A percentile compares a stretch with the other conserved stretches of the same genome.
These are phyloP conservation scores for Penicillium flavigenum DNA, from an alignment of 495 filamentous ascomycete genomes.

Conservation along the genomic window DNA sequence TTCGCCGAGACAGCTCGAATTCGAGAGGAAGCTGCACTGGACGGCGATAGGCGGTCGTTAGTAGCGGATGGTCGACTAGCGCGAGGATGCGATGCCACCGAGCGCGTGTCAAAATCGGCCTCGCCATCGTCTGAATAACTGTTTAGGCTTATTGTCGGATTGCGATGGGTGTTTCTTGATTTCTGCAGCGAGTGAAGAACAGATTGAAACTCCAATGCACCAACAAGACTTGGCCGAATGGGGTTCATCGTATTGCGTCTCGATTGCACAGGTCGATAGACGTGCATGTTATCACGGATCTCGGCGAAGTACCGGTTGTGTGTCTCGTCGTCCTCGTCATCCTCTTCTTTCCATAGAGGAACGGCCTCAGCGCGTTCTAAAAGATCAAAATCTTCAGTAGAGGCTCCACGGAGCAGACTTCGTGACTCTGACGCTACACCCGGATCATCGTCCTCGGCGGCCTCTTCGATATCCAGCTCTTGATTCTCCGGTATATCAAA, in stretches of 20 bases:
- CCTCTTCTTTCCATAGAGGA: conserved; percentile 48
- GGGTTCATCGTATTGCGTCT: conserved; percentile 75
- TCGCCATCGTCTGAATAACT: conserved; percentile 71
- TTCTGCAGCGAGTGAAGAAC: conserved; percentile 80
- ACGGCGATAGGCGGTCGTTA: conserved; percentile 33
- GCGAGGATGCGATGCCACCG: conserved; percentile 47
- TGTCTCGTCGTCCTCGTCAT: conserved; percentile 67
- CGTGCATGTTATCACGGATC: conserved; percentile 89
- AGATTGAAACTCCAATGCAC: conserved; percentile 89
- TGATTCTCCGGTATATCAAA: conserved; percentile 69
- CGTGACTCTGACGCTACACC: conserved; percentile 53
- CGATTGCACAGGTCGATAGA: conserved; percentile 63
- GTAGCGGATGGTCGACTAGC: conserved; percentile 26
- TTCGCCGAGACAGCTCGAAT: conserved; percentile 67
- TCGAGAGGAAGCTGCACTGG: conserved; percentile 35
- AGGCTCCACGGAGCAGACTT: conserved; percentile 49
- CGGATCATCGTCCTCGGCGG: conserved; percentile 71
- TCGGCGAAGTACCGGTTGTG: conserved; percentile 73
- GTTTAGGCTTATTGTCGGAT: conserved; percentile 64
- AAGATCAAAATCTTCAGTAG: conserved; percentile 65
- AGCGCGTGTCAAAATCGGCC: conserved; percentile 49
- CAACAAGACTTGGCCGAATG: conserved; percentile 89
- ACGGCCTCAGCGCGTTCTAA: conserved; percentile 62
- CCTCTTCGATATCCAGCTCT: conserved; percentile 63
- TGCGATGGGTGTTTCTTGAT: conserved; percentile 64